Conservation (phyloP, 805 yeast genomes). For the Myxozyma neotropica region DNA sequence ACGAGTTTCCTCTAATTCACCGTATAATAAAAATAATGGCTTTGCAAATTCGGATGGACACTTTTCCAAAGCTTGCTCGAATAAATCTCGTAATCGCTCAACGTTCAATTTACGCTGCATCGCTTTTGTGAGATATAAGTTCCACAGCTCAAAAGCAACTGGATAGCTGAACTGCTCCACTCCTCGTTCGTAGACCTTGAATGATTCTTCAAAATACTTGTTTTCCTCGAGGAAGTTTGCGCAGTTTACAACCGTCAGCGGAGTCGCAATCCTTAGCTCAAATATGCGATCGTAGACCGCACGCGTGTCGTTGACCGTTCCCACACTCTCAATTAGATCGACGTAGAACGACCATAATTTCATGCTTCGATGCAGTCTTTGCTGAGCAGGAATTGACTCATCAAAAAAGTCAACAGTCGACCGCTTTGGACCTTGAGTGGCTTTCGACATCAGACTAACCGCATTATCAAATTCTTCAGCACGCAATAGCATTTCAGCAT, state of each 20-base stretch:
- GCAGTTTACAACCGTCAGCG: constrained; percentile 64
- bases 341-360: constrained; percentile 74
- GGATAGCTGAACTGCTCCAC: constrained; percentile 63
- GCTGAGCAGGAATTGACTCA: constrained; percentile 54
- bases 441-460: constrained; percentile 47
- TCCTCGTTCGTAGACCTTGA: constrained; percentile 69
- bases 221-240: constrained; percentile 60
- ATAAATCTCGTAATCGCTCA: constrained; percentile 69
- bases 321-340: constrained; percentile 63
- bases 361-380: constrained; percentile 59
- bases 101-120: constrained; percentile 44
- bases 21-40: constrained; percentile 57
- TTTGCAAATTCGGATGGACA: constrained; percentile 56
- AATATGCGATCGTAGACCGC: constrained; percentile 57
- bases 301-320: constrained; percentile 44
- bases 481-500: constrained; percentile 70
- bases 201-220: constrained; percentile 52
- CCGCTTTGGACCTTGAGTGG: constrained; percentile 47
- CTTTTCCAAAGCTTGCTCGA: constrained; percentile 63
- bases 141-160: constrained; percentile 70
- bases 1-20: constrained; percentile 59
- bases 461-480: constrained; percentile 53
- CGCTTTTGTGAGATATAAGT: constrained; percentile 60
- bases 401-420: constrained; percentile 47
- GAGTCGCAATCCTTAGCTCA: constrained; percentile 66